Conservation (phyloP, 2,329 filamentous ascomycete species). For the Cytospora schulzeri region DNA sequence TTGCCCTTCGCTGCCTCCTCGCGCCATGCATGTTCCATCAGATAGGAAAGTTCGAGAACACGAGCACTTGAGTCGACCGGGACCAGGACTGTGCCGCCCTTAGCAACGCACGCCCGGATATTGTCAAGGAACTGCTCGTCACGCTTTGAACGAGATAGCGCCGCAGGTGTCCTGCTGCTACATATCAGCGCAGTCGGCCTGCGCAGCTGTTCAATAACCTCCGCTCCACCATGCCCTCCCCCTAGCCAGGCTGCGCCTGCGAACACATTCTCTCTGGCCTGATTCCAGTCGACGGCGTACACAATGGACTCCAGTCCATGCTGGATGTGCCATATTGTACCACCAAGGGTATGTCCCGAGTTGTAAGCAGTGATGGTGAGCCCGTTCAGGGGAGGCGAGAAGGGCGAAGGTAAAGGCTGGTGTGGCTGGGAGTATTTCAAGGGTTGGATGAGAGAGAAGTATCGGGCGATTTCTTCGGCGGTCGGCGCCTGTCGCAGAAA, state of each 20-base stretch:
- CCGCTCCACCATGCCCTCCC: slow-evolving; percentile 70
- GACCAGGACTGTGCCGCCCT: slow-evolving; percentile 88
- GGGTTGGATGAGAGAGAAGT: slow-evolving; percentile 87
- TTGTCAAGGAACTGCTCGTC: slow-evolving; percentile 85
- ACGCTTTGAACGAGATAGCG: slow-evolving; percentile 71
- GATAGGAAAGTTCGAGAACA: slow-evolving; percentile 86
- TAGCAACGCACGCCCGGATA: slow-evolving; percentile 74
- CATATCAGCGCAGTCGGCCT: slow-evolving; percentile 94
- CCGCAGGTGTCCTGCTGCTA: slow-evolving; percentile 78
- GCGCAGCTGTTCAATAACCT: slow-evolving; percentile 90
- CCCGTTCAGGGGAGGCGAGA: slow-evolving; percentile 85
- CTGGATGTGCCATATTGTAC: slow-evolving; percentile 98
- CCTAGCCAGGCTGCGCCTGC: slow-evolving; percentile 93
- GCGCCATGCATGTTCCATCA: slow-evolving; percentile 91
- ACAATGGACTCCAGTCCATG: slow-evolving; percentile 96
- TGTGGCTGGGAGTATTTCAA: slow-evolving; percentile 97
- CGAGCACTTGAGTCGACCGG: slow-evolving; percentile 95
- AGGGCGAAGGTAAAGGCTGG: slow-evolving; percentile 82
- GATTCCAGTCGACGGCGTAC: slow-evolving; percentile 97
- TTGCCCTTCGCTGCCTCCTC: slow-evolving; percentile 58
- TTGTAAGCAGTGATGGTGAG: slow-evolving; percentile 96
- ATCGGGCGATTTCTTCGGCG: slow-evolving; percentile 84
- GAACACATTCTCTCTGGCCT: slow-evolving; percentile 93
- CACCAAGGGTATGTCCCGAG: slow-evolving; percentile 91
- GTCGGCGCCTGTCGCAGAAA: slow-evolving; percentile 72